phyloP scores from a whole-genome alignment of 805 yeast species.

The Sporopachydermia lactativora region DNA sequence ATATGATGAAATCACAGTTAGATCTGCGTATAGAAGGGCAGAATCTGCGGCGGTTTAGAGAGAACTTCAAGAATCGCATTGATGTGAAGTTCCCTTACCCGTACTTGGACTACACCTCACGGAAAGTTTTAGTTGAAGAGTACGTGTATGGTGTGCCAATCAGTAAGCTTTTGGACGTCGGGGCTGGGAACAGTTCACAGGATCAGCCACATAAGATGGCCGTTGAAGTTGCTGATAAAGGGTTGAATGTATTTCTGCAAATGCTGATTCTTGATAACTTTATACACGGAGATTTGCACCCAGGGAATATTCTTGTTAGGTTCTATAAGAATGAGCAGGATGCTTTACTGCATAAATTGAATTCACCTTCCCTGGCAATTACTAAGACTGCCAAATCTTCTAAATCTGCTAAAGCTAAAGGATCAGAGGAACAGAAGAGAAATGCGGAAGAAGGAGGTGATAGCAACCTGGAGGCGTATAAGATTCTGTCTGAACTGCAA shows the following conservation, averaged over 20 bases:
- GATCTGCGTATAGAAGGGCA: slow-evolving; percentile 84
- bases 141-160: slow-evolving; percentile 73
- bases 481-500: neutral
- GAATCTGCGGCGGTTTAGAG: slow-evolving; percentile 57
- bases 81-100: slow-evolving; percentile 78
- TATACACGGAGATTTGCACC: slow-evolving; percentile 93
- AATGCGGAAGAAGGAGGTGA: slow-evolving; percentile 13
- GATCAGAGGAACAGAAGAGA: slow-evolving; percentile 27
- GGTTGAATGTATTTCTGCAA: slow-evolving; percentile 81
- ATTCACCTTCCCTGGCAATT: slow-evolving; percentile 16
- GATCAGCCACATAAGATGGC: slow-evolving; percentile 22
- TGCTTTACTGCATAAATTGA: neutral
- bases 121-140: slow-evolving; percentile 76
- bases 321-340: slow-evolving; percentile 35
- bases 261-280: slow-evolving; percentile 91
- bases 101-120: slow-evolving; percentile 44
- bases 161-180: slow-evolving; percentile 44
- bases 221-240: slow-evolving; percentile 53
- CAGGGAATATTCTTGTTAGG: slow-evolving; percentile 82
- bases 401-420: slow-evolving; percentile 7
- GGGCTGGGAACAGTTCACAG: slow-evolving; percentile 10
- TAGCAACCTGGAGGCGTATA: neutral
- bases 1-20: slow-evolving; percentile 76
- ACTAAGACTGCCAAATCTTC: neutral
- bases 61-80: slow-evolving; percentile 41